Conservation (phyloP, 2,329 filamentous ascomycete species). For the Fusarium chaquense region DNA sequence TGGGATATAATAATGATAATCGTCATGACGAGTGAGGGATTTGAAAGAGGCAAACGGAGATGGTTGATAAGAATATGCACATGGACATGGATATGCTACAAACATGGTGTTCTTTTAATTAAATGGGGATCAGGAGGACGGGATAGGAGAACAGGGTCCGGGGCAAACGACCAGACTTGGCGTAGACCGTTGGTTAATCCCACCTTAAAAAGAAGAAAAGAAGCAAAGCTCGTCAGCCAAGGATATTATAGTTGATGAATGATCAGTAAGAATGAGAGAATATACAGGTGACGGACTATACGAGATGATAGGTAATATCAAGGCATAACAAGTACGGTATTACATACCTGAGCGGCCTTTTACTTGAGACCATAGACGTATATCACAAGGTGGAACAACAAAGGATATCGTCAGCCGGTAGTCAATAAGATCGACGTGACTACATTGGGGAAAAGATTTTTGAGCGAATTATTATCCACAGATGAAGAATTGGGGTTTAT, state of each 20-base stretch:
- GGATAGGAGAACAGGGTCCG: conserved; percentile 28
- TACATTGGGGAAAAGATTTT: background rate
- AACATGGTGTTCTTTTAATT: conserved; percentile 34
- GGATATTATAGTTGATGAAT: background rate
- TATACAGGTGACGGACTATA: conserved; percentile 12
- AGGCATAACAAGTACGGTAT: conserved; percentile 5
- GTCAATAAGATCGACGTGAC: background rate
- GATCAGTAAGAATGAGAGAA: background rate
- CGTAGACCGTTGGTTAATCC: conserved; percentile 9
- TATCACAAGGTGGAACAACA: conserved; percentile 32
- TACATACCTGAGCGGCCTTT: background rate
- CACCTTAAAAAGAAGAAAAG: conserved; percentile 5
- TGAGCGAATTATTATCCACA: conserved; percentile 18
- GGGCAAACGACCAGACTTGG: conserved; percentile 2
- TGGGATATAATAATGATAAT: background rate
- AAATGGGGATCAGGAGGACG: conserved; percentile 38
- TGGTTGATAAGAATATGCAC: conserved; percentile 10
- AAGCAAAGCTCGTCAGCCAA: conserved; percentile 6
- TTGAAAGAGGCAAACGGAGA: background rate
- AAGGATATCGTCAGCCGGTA: conserved; percentile 9
- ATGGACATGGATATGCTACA: background rate
- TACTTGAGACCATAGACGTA: conserved; percentile 1
- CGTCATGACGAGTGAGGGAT: background rate
- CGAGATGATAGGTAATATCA: conserved; percentile 25
- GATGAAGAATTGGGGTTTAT: conserved; percentile 3